Conservation (phyloP, 148 eudicot species). For the Chenopodium berlandieri region DNA sequence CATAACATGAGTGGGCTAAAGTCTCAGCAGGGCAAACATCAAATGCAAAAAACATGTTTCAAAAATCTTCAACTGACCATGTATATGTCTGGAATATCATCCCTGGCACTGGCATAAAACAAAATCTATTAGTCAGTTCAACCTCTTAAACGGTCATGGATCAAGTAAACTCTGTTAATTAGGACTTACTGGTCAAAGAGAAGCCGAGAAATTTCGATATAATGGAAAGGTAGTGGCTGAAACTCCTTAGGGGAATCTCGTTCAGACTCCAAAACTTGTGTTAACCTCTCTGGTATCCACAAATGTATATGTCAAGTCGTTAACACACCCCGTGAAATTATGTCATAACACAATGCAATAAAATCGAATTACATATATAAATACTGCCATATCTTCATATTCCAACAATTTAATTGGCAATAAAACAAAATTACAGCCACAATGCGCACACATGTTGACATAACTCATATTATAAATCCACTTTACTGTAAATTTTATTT, state of each 20-base stretch:
- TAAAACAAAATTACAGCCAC: neutral
- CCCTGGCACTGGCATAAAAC: slow-evolving; percentile 65
- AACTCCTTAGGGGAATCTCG: slow-evolving; percentile 80
- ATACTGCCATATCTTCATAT: neutral
- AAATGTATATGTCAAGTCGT: neutral
- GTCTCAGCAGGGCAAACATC: neutral
- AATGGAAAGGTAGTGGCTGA: slow-evolving; percentile 91
- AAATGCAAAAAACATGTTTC: neutral
- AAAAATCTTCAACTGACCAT: slow-evolving; percentile 50
- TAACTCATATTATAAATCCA: neutral
- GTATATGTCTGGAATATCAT: slow-evolving; percentile 82
- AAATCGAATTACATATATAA: neutral
- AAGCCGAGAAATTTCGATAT: slow-evolving; percentile 90
- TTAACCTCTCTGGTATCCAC: slow-evolving; percentile 52
- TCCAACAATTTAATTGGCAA: neutral
- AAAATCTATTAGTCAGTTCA: slow-evolving; percentile 6
- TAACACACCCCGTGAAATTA: neutral
- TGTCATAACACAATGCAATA: neutral
- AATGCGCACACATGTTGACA: neutral
- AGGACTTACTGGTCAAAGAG: slow-evolving; percentile 88
- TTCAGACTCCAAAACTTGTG: slow-evolving; percentile 84
- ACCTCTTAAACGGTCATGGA: slow-evolving; percentile 7
- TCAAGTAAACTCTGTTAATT: neutral
- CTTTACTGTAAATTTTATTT: neutral
- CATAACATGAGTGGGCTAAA: slow-evolving; percentile 7